Percentiles rank a stretch among this genome's conserved stretches.
These are phyloP conservation scores for Ceratobasidium sp. DNA, from an alignment of 1,284 basidiomycete genomes.

Conservation along the genomic window DNA sequence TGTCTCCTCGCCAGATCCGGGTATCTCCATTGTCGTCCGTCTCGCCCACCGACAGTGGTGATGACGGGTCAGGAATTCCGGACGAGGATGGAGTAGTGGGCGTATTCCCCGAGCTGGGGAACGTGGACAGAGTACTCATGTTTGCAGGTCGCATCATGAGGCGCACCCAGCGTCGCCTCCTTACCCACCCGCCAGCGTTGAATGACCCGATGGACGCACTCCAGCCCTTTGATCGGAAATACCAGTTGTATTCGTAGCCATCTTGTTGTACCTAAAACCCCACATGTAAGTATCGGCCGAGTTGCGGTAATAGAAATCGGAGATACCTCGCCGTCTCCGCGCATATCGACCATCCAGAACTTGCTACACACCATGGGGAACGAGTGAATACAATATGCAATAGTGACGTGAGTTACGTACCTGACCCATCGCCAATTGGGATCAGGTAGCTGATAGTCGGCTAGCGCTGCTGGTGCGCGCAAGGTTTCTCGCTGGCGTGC, in stretches of 20 bases:
- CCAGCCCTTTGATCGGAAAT: constrained; percentile 73
- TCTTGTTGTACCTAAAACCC: constrained; percentile 60
- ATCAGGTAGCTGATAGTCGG: constrained; percentile 79
- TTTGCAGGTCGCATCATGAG: constrained; percentile 76
- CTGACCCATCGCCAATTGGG: constrained; percentile 82
- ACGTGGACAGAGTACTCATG: background rate
- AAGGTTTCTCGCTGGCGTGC: constrained; percentile 32
- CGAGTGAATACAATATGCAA: background rate
- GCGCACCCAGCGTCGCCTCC: constrained; percentile 78
- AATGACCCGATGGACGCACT: constrained; percentile 66
- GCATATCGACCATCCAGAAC: constrained; percentile 88
- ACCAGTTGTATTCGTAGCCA: constrained; percentile 85
- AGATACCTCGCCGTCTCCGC: constrained; percentile 76
- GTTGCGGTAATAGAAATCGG: background rate
- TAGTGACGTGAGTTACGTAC: constrained; percentile 29
- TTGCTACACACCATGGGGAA: constrained; percentile 54
- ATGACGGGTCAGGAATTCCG: background rate
- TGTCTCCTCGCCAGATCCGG: constrained; percentile 60
- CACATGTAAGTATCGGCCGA: background rate
- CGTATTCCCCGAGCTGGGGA: constrained; percentile 1
- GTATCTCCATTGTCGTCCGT: background rate
- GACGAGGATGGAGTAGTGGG: constrained; percentile 26
- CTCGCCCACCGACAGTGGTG: background rate
- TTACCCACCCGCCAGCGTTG: constrained; percentile 74
- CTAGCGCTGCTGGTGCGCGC: constrained; percentile 59